Evolutionary conservation across 257 asterid genomes (phyloP), one percentile per base, ranked within the genome.

Genomic region (Jaltomata sinuosa): DNA sequence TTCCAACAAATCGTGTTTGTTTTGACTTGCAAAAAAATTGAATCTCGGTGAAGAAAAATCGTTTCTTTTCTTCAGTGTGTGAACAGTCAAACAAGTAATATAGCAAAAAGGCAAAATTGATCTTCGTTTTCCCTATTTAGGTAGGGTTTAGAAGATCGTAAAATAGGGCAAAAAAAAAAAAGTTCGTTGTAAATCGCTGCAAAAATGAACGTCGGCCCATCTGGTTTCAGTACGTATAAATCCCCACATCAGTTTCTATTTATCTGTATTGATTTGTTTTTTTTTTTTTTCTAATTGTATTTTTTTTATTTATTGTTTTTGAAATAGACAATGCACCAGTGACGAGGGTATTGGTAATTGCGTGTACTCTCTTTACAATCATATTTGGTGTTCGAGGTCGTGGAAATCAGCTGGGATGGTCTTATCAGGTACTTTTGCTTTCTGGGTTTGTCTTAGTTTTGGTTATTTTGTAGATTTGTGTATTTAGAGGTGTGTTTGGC

Each of bases 171-270:
- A n/a, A n/a, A n/a, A n/a, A n/a, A n/a, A 47, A 49, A 47, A 52
- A 82, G 83, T 89, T 89, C 86, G 90, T 93, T 88, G 91, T 91
- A n/a, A 34, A 89, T 91, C 90, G 85, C 89, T 90, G 85, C 88
- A 87, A 93, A 53, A 86, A 97, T 95, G 99, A 95, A 96, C 97
- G 98, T 98, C 91, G 98, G 98, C 87, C 98, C 98, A 87, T 93
- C 98, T 90, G 99, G 99, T 88, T 96, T 96, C 94, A 92, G 98
- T 96, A 92, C 49, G 98, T 85, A 57, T 79, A 61, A 78, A 79
- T 82, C 79, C 79, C 9, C 72, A 11, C 18, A 54, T 42, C 67
- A 65, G n/a, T 55, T 65, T 19, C 40, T 2, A 2, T 25, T 74
- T 22, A 10, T 67, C 8, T 29, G 22, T n/a, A 1, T 3, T 2